A percentile compares a stretch with the other conserved stretches of the same genome.
These are phyloP conservation scores for sweet orange (Citrus sinensis) DNA, from an alignment of 345 rosid species.

Conservation along the genomic window DVS_A1.0 CM039167.1:24304501-24305000, in stretches of 20 bases:
- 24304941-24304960: constrained; percentile 98
- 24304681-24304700: no score
- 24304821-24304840: neutral
- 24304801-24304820: neutral
- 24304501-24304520: neutral
- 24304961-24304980: constrained; percentile 70
- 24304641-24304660: no score
- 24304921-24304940: constrained; percentile 97
- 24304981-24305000: constrained; percentile 76
- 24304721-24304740: neutral
- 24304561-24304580: neutral
- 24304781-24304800: neutral
- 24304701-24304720: neutral
- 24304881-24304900: neutral
- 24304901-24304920: constrained; percentile 68
- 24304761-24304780: neutral
- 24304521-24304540: neutral
- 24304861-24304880: neutral
- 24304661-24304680: no score
- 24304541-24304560: neutral
- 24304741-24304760: neutral
- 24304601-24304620: neutral
- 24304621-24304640: no score
- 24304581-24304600: neutral
- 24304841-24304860: neutral